Base-by-base conservation (phyloP, 768 basidiomycete genomes). In the Hortiboletus campestris region DNA sequence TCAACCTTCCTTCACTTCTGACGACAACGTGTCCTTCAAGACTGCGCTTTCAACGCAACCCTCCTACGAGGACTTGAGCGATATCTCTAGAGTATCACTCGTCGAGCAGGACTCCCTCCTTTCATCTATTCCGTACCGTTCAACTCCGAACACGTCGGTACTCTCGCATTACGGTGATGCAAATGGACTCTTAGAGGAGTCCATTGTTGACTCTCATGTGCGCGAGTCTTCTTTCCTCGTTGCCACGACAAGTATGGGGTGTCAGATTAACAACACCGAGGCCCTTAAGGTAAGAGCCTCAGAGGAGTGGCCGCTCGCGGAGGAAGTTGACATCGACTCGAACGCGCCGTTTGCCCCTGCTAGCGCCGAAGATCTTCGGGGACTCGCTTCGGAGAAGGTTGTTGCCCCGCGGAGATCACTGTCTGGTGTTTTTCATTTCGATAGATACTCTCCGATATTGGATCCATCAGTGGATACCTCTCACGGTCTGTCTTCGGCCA, bases 41-140 rank as follows among this genome's bases (percentile, higher is more conserved):
- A 63, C 65, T 4, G 67, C 69, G 3, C 69, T 69, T 41, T 65
- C 67, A 29, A 50, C 56, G 20, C 65, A 63, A 41, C 53, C 56
- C 49, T 69, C 69, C 6, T 50, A 44, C 29, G 67, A 63, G 5
- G 36, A 59, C 47, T 43, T 65, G 45, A 61, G 56, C 28, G 55
- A 68, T 49, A 49, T 48, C 14, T 62, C 58, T 22, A 55, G 40
- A 44, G 40, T 49, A 25, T 69, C 70, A 8, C 43, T 50, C 11
- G 13, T 48, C 49, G 59, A 61, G 59, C 60, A 57, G 39, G 50
- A 60, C 17, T 61, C 67, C 22, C 46, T 60, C 6, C 54, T 60
- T 56, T 57, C 63, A n/a, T 63, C 6, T 14, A 20, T 51, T 38
- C 67, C 67, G 32, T 52, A 51, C 40, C 20, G 46, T 40, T 72